These are phyloP conservation scores for Geranium brycei DNA, from an alignment of 345 rosid species.

Conservation along the genomic window DNA sequence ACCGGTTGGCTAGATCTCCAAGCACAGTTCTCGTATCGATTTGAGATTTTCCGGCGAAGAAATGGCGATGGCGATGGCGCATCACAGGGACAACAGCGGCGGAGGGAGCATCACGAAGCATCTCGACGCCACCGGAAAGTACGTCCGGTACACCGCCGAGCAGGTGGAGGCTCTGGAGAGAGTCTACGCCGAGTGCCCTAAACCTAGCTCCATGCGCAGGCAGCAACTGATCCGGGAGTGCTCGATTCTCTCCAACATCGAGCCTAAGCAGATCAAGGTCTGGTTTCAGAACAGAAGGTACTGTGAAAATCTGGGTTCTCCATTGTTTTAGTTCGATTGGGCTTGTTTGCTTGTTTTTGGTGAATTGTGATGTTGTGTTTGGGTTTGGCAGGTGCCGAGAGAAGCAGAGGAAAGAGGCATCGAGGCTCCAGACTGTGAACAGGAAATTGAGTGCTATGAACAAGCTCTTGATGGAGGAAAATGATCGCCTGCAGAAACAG, in stretches of 20 bases:
- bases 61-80: conserved; percentile 62
- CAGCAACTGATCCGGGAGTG: conserved; percentile 96
- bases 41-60: neutral
- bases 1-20: too few species aligned
- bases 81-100: conserved; percentile 68
- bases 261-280: conserved; percentile 99
- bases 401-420: conserved; percentile 95
- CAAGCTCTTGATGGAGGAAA: conserved; percentile 96
- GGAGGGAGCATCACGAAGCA: conserved; percentile 74
- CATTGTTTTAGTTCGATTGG: neutral
- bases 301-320: neutral
- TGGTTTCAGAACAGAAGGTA: conserved; percentile 99
- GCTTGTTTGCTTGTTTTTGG: neutral
- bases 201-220: conserved; percentile 89
- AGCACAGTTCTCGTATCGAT: too few species aligned
- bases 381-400: conserved; percentile 75
- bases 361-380: conserved; percentile 6
- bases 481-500: conserved; percentile 94
- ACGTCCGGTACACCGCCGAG: conserved; percentile 92
- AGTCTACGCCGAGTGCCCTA: conserved; percentile 93
- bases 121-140: conserved; percentile 64
- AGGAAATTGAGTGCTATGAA: conserved; percentile 93
- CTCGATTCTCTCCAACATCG: conserved; percentile 84
- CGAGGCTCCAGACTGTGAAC: conserved; percentile 88
- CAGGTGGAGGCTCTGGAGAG: conserved; percentile 99